Evolutionary conservation across 495 filamentous ascomycete species (phyloP).

Genomic region (Tetracladium setigerum): DNA sequence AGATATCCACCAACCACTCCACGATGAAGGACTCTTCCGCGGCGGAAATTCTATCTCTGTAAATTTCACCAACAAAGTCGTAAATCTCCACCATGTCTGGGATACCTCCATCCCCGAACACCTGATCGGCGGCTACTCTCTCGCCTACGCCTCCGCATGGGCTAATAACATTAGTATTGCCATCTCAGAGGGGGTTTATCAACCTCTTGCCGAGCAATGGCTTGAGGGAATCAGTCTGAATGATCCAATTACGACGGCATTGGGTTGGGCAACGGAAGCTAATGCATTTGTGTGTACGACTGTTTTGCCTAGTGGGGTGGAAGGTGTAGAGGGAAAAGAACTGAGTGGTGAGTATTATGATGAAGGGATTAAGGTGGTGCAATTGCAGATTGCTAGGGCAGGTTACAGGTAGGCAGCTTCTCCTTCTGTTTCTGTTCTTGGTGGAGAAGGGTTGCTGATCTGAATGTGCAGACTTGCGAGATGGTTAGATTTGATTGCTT

Average conservation of each 20-base stretch:
- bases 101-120: conserved; percentile 57
- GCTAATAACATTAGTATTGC: conserved; percentile 24
- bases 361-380: conserved; percentile 51
- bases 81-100: conserved; percentile 59
- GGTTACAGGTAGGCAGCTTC: conserved; percentile 59
- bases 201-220: conserved; percentile 34
- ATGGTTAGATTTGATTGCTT: conserved; percentile 21
- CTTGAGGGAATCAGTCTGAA: conserved; percentile 38
- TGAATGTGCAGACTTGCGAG: conserved; percentile 7
- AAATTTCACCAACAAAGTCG: conserved; percentile 39
- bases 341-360: conserved; percentile 57
- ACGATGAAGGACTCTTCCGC: conserved; percentile 47
- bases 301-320: conserved; percentile 49
- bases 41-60: conserved; percentile 58
- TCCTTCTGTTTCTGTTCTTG: too few species aligned
- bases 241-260: conserved; percentile 36
- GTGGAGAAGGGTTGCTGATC: not conserved
- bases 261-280: conserved; percentile 54
- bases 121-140: conserved; percentile 37
- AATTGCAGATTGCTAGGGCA: conserved; percentile 67
- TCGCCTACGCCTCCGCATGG: conserved; percentile 30
- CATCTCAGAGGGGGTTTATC: conserved; percentile 47
- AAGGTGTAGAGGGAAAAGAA: conserved; percentile 47
- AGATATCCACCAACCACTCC: conserved; percentile 58
- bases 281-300: conserved; percentile 52